phyloP scores from a whole-genome alignment of 306 rosid genomes.

The Lathyrus tuberosus region DNA sequence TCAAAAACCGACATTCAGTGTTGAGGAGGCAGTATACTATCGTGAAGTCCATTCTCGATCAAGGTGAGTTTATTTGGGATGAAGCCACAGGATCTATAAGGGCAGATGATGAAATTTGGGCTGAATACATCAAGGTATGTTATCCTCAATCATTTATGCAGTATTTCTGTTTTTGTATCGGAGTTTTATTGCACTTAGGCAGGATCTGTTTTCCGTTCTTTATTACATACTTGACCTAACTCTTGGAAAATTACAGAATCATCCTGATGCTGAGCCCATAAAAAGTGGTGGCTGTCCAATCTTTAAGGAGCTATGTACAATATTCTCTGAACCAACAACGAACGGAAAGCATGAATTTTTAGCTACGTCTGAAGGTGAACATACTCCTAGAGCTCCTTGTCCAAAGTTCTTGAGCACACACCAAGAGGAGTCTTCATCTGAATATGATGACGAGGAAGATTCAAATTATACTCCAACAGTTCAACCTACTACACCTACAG shows the following conservation, averaged over 20 bases:
- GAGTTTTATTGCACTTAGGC: not conserved
- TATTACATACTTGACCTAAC: no score
- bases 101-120: slow-evolving; percentile 65
- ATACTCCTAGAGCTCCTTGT: slow-evolving; percentile 37
- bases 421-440: slow-evolving; percentile 56
- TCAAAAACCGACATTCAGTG: slow-evolving; percentile 70
- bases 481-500: slow-evolving; percentile 50
- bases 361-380: slow-evolving; percentile 47
- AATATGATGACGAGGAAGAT: slow-evolving; percentile 58
- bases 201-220: not conserved
- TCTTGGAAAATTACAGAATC: no score
- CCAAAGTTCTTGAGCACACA: slow-evolving; percentile 45
- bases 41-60: slow-evolving; percentile 63
- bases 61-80: slow-evolving; percentile 61
- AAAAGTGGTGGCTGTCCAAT: not conserved
- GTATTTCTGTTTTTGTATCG: not conserved
- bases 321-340: slow-evolving; percentile 48
- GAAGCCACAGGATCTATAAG: slow-evolving; percentile 61
- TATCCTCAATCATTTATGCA: slow-evolving; percentile 29
- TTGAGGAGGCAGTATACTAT: slow-evolving; percentile 62
- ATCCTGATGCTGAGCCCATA: not conserved
- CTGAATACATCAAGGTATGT: slow-evolving; percentile 63
- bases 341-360: slow-evolving; percentile 55
- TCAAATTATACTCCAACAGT: slow-evolving; percentile 44
- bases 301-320: not conserved